Evolutionary conservation across 305 asterid genomes (phyloP).

Genomic region (Solanum hybrid): DNA sequence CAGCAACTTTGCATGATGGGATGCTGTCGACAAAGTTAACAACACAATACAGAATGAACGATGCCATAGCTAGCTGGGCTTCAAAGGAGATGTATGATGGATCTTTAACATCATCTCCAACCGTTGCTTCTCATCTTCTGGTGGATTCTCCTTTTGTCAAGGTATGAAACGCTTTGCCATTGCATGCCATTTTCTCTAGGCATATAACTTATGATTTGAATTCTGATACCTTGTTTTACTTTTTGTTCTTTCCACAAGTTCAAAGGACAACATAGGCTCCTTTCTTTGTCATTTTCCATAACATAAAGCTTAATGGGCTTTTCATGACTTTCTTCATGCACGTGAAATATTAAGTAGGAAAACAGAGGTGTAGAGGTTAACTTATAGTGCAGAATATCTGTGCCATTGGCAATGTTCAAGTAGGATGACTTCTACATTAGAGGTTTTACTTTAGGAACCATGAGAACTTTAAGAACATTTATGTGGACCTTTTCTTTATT

Average conservation of each 20-base stretch:
- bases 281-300: background rate
- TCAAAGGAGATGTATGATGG: conserved; percentile 97
- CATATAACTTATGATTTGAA: background rate
- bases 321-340: background rate
- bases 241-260: background rate
- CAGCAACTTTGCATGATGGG: conserved; percentile 60
- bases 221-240: background rate
- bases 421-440: background rate
- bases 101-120: conserved; percentile 52
- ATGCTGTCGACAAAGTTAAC: conserved; percentile 57
- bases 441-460: background rate
- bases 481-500: background rate
- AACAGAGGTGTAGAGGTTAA: background rate
- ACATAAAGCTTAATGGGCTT: background rate
- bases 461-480: background rate
- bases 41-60: conserved; percentile 80
- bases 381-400: background rate
- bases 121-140: conserved; percentile 79
- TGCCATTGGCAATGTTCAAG: background rate
- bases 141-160: conserved; percentile 84
- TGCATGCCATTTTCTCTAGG: background rate
- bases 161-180: conserved; percentile 29
- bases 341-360: background rate
- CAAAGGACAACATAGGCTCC: background rate
- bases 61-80: conserved; percentile 96